Percentiles rank a stretch among this genome's conserved stretches.
phyloP scores from a whole-genome alignment of 148 eudicot genomes.

The Chenopodium quinoa region DNA sequence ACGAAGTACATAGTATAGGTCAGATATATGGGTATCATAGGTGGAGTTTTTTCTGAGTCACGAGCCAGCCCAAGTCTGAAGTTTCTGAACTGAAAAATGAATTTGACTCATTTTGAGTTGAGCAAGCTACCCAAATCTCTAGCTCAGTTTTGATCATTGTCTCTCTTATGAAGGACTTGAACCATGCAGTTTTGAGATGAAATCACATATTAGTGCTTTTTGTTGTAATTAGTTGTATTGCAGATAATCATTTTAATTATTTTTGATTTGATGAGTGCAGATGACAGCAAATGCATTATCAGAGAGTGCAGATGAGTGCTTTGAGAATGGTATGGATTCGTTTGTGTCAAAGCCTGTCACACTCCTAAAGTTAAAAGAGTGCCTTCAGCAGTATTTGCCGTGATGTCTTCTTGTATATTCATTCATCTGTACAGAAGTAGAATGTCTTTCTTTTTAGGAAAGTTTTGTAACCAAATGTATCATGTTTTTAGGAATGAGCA shows the following conservation, averaged over 20 bases:
- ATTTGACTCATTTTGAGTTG: not conserved
- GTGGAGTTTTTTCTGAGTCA: not conserved
- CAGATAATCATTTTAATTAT: not conserved
- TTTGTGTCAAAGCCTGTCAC: slow-evolving; percentile 92
- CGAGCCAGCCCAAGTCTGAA: not conserved
- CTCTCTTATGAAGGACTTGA: not conserved
- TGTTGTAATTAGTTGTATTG: not conserved
- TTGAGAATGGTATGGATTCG: slow-evolving; percentile 87
- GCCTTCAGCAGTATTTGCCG: slow-evolving; percentile 59
- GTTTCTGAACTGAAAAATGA: not conserved
- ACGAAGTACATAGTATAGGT: not conserved
- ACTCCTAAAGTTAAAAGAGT: slow-evolving; percentile 69
- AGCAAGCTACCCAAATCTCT: not conserved
- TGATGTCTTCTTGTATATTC: slow-evolving; percentile 41
- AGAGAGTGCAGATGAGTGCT: slow-evolving; percentile 92
- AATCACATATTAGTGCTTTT: not conserved
- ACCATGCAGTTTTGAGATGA: not conserved
- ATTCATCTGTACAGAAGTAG: slow-evolving; percentile 52
- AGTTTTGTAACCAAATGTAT: slow-evolving; percentile 62
- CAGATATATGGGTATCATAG: not conserved
- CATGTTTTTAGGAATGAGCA: slow-evolving; percentile 21
- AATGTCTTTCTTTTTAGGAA: slow-evolving; percentile 44
- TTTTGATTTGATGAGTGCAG: slow-evolving; percentile 40
- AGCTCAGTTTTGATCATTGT: not conserved
- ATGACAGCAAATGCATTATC: slow-evolving; percentile 93